A percentile compares a stretch with the other conserved stretches of the same genome.
Conservation (phyloP, 2,329 filamentous ascomycete species). For the Pleurostoma richardsiae region DNA sequence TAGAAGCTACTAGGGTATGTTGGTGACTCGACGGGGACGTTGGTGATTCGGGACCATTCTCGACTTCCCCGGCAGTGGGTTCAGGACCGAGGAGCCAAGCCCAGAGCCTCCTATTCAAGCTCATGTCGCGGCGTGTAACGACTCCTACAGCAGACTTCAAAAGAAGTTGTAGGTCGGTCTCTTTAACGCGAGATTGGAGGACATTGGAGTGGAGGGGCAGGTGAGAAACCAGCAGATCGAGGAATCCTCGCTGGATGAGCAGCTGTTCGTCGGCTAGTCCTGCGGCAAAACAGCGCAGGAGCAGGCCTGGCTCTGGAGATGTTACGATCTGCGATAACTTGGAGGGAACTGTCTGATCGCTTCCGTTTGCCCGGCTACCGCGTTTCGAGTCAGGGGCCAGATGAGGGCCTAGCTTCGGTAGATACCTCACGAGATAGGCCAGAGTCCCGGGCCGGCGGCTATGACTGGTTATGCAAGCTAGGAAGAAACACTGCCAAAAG, state of each 20-base stretch:
- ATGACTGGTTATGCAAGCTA: constrained; percentile 86
- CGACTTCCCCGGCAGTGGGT: constrained; percentile 41
- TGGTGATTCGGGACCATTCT: constrained; percentile 41
- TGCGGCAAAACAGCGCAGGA: constrained; percentile 87
- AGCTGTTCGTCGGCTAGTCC: constrained; percentile 84
- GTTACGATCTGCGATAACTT: constrained; percentile 64
- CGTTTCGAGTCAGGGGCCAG: constrained; percentile 23
- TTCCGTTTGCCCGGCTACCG: constrained; percentile 22
- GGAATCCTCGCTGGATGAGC: constrained; percentile 87
- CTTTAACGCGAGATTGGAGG: constrained; percentile 68
- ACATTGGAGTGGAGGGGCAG: constrained; percentile 80
- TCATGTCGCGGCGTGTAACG: constrained; percentile 90
- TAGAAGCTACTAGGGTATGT: constrained; percentile 44
- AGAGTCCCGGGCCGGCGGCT: constrained; percentile 80
- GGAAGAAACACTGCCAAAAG: constrained; percentile 97
- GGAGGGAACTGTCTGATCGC: constrained; percentile 41
- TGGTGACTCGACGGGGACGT: constrained; percentile 34
- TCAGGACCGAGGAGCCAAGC: constrained; percentile 89
- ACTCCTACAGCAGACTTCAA: constrained; percentile 81
- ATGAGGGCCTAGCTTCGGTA: constrained; percentile 64
- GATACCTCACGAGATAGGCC: constrained; percentile 73
- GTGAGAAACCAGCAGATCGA: constrained; percentile 88
- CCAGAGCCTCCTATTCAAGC: constrained; percentile 91
- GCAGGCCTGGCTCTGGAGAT: constrained; percentile 82
- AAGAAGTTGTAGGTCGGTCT: constrained; percentile 73